These are phyloP conservation scores for Cutaneotrichosporon sp. DNA, from an alignment of 1,284 basidiomycete genomes.

Conservation along the genomic window DNA sequence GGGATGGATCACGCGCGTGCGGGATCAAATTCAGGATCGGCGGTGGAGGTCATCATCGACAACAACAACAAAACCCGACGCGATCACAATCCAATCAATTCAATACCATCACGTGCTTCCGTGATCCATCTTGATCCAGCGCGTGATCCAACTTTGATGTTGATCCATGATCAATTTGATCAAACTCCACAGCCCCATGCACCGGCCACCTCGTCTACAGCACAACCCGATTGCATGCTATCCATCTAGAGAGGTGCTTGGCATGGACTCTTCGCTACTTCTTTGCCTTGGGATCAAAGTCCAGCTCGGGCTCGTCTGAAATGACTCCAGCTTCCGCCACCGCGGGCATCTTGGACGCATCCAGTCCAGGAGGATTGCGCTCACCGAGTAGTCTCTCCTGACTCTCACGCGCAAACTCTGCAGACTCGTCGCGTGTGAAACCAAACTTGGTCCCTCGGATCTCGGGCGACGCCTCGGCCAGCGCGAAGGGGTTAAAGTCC, in stretches of 20 bases:
- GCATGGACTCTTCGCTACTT: too few relatives aligned
- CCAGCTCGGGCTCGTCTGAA: too few relatives aligned
- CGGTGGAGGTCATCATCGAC: not conserved
- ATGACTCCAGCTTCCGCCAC: too few relatives aligned
- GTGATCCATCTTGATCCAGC: not conserved
- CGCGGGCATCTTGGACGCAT: too few relatives aligned
- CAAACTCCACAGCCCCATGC: too few relatives aligned
- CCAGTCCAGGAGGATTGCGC: too few relatives aligned
- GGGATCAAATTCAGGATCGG: not conserved
- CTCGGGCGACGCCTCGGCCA: constrained; percentile 78
- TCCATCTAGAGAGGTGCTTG: too few relatives aligned
- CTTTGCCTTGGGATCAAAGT: too few relatives aligned
- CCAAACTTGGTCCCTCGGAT: constrained; percentile 68
- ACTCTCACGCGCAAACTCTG: constrained; percentile 48
- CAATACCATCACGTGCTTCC: not conserved
- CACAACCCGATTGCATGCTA: too few relatives aligned
- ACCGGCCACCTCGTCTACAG: too few relatives aligned
- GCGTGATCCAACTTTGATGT: too few relatives aligned
- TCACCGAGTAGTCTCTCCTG: constrained; percentile 38
- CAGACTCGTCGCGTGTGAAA: constrained; percentile 70
- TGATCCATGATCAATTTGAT: too few relatives aligned
- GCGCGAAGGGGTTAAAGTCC: constrained; percentile 86
- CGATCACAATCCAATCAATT: not conserved
- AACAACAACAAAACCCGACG: not conserved
- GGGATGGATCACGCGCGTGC: not conserved